Conservation (phyloP, 352 stramenopile species). For the Globisporangium cystogenes region DNA sequence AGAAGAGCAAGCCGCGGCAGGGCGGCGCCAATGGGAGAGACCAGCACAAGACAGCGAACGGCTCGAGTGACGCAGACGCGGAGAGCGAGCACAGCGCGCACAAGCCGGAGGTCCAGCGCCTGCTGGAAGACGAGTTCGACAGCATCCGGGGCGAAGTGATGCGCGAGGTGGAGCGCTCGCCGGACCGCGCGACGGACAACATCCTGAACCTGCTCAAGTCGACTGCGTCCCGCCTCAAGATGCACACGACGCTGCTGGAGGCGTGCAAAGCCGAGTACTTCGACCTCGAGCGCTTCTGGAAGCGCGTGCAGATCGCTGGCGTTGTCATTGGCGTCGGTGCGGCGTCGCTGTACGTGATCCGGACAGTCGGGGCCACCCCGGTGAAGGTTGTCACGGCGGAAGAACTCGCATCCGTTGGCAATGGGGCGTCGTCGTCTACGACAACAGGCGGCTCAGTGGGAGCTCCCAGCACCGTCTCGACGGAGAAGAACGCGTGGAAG, state of each 20-base stretch:
- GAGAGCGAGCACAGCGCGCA: conserved; percentile 7
- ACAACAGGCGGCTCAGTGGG: neutral
- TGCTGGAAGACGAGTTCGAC: conserved; percentile 86
- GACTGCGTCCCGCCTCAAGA: conserved; percentile 77
- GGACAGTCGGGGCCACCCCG: conserved; percentile 40
- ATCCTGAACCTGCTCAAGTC: conserved; percentile 75
- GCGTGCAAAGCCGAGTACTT: conserved; percentile 75
- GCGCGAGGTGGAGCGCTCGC: conserved; percentile 72
- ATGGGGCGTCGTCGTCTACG: neutral
- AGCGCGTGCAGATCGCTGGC: conserved; percentile 60
- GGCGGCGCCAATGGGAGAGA: conserved; percentile 1
- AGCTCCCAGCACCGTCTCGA: too few relatives aligned
- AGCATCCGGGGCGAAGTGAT: conserved; percentile 80
- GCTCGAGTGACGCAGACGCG: conserved; percentile 2
- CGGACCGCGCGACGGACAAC: conserved; percentile 81
- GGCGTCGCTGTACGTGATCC: conserved; percentile 70
- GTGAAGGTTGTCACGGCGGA: conserved; percentile 28
- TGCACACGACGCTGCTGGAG: conserved; percentile 78
- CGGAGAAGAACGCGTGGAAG: conserved; percentile 43
- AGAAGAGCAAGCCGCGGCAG: conserved; percentile 6
- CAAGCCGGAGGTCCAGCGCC: conserved; percentile 41
- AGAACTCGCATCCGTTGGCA: conserved; percentile 11
- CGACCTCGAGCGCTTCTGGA: conserved; percentile 67
- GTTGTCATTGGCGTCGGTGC: conserved; percentile 55
- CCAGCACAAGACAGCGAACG: conserved; percentile 7